These are phyloP conservation scores for Pseudogymnoascus sp. DNA, from an alignment of 2,329 filamentous ascomycete genomes.

Conservation along the genomic window DNA sequence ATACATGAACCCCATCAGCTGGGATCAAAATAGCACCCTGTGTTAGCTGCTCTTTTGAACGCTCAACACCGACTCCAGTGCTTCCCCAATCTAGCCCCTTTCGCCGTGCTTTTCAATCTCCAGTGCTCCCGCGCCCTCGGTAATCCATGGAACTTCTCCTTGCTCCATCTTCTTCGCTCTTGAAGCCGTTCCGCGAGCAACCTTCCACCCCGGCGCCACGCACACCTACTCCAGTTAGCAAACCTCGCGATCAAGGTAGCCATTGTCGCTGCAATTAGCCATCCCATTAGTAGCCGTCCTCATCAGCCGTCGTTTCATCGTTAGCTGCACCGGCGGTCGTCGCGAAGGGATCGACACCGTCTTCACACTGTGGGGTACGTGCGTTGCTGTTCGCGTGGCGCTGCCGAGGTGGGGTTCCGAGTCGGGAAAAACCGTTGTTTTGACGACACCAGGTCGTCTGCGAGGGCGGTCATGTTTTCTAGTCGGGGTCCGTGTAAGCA, in stretches of 20 bases:
- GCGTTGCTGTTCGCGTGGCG: not conserved
- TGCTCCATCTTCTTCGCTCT: not conserved
- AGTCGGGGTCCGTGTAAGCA: not conserved
- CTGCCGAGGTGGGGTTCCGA: not conserved
- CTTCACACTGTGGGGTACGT: slow-evolving; percentile 6
- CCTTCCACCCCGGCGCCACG: not conserved
- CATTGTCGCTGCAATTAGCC: not conserved
- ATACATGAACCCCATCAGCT: slow-evolving; percentile 1
- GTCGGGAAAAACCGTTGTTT: not conserved
- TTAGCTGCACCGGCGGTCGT: not conserved
- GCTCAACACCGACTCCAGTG: not conserved
- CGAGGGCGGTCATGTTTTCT: slow-evolving; percentile 1
- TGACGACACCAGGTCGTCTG: not conserved
- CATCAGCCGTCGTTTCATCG: not conserved
- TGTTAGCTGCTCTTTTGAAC: slow-evolving; percentile 3
- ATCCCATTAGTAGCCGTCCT: not conserved
- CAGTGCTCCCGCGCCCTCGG: not conserved
- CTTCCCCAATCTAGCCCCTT: not conserved
- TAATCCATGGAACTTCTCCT: not conserved
- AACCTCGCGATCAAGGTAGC: slow-evolving; percentile 4
- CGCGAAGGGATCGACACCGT: slow-evolving; percentile 7
- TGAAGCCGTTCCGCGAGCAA: not conserved
- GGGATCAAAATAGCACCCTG: slow-evolving; percentile 2
- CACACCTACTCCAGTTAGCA: not conserved
- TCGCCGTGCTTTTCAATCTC: not conserved